A percentile compares a stretch with the other conserved stretches of the same genome.
Conservation (phyloP, 768 basidiomycete species). For the Amyloporia xantha region DNA sequence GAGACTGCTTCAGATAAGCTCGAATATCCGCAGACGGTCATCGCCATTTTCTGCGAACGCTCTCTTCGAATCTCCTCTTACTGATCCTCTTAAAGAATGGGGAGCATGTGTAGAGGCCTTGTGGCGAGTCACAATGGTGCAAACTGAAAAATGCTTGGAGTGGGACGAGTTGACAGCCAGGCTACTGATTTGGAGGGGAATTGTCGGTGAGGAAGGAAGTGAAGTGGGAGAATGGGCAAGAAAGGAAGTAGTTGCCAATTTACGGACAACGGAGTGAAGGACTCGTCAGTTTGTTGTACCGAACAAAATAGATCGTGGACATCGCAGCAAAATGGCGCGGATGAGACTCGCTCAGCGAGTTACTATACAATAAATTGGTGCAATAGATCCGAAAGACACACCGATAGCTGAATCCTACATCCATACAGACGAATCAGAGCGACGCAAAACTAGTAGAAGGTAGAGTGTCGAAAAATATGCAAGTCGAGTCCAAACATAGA, state of each 20-base stretch:
- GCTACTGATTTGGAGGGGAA: conserved; percentile 49
- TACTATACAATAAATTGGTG: too few relatives aligned
- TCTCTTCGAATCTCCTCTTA: conserved; percentile 26
- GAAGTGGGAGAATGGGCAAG: conserved; percentile 53
- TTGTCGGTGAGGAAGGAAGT: conserved; percentile 33
- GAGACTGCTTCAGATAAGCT: neutral
- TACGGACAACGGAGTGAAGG: too few relatives aligned
- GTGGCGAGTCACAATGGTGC: conserved; percentile 46
- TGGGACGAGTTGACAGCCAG: conserved; percentile 53
- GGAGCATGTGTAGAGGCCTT: conserved; percentile 47
- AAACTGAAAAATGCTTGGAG: conserved; percentile 21
- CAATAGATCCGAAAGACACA: too few relatives aligned
- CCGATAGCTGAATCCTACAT: too few relatives aligned
- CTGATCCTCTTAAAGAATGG: conserved; percentile 35
- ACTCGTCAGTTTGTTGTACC: too few relatives aligned
- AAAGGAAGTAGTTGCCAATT: conserved; percentile 24
- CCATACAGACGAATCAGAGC: too few relatives aligned
- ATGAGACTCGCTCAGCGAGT: too few relatives aligned
- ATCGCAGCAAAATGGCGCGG: too few relatives aligned
- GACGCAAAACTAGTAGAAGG: too few relatives aligned
- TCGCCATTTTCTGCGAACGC: conserved; percentile 13
- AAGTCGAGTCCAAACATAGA: too few relatives aligned
- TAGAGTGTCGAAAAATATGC: too few relatives aligned
- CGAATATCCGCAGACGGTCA: neutral
- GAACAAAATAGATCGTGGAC: too few relatives aligned